Conservation (phyloP, 2,329 filamentous ascomycete species). For the Colletotrichum sp. region DNA sequence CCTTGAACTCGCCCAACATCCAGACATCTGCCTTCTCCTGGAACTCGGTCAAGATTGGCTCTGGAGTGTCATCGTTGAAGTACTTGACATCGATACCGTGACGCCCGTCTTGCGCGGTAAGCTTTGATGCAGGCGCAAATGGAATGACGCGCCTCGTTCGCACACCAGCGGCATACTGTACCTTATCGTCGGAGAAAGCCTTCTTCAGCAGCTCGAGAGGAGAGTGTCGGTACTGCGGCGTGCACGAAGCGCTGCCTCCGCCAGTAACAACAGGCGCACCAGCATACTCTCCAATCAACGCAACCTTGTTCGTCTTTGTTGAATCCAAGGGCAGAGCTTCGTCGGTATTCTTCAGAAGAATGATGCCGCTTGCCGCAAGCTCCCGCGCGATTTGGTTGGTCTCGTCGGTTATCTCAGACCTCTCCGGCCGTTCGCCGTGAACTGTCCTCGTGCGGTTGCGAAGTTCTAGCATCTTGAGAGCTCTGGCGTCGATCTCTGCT, state of each 20-base stretch:
- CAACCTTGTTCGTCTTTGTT: neutral
- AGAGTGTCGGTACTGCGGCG: constrained; percentile 16
- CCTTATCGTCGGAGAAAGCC: neutral
- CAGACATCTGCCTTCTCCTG: constrained; percentile 22
- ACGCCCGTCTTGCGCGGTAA: constrained; percentile 10
- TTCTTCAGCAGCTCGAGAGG: constrained; percentile 10
- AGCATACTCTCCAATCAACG: constrained; percentile 11
- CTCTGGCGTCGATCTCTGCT: constrained; percentile 19
- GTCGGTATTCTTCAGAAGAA: constrained; percentile 23
- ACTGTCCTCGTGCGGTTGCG: constrained; percentile 5
- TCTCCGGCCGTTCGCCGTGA: constrained; percentile 7
- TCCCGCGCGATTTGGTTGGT: constrained; percentile 20
- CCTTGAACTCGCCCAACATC: constrained; percentile 25
- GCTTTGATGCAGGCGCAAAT: neutral
- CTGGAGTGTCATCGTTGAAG: constrained; percentile 16
- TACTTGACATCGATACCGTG: constrained; percentile 19
- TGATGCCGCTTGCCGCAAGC: constrained; percentile 21
- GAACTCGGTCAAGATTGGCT: constrained; percentile 15
- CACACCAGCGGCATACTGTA: constrained; percentile 2
- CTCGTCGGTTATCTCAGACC: constrained; percentile 14
- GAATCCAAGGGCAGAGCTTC: neutral
- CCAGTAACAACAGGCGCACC: constrained; percentile 1
- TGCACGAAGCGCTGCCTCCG: constrained; percentile 16
- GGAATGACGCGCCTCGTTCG: constrained; percentile 19
- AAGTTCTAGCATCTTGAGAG: constrained; percentile 20